phyloP scores from a whole-genome alignment of 2,329 filamentous ascomycete genomes.

The Colletotrichum sp. region DNA sequence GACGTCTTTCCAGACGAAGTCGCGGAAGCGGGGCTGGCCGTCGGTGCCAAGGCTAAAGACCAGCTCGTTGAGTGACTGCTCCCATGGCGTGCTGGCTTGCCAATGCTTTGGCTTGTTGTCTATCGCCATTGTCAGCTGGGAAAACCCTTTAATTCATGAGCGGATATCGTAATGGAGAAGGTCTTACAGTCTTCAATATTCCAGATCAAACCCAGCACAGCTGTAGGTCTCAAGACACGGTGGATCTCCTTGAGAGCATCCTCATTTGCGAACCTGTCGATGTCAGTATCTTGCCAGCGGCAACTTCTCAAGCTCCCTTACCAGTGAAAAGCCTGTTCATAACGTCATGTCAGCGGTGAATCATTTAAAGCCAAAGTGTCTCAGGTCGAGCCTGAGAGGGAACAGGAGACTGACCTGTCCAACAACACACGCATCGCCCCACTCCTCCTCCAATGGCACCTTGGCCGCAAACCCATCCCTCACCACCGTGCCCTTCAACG shows the following conservation, averaged over 20 bases:
- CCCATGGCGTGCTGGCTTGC: slow-evolving; percentile 64
- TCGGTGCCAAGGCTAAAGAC: slow-evolving; percentile 58
- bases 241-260: slow-evolving; percentile 70
- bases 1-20: slow-evolving; percentile 66
- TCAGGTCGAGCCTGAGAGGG: not conserved
- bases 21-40: slow-evolving; percentile 67
- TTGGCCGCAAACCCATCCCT: slow-evolving; percentile 62
- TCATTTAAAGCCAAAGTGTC: not conserved
- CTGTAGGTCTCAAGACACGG: slow-evolving; percentile 65
- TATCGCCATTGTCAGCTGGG: slow-evolving; percentile 30
- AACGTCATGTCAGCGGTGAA: not conserved
- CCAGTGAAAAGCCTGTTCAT: slow-evolving; percentile 59
- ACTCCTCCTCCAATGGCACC: slow-evolving; percentile 60
- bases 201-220: slow-evolving; percentile 72
- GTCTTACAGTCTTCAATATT: slow-evolving; percentile 73
- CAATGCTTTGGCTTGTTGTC: slow-evolving; percentile 68
- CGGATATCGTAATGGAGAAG: not conserved
- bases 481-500: slow-evolving; percentile 58
- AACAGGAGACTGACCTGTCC: slow-evolving; percentile 60
- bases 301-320: slow-evolving; percentile 37
- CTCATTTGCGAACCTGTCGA: slow-evolving; percentile 69
- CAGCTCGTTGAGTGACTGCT: slow-evolving; percentile 64
- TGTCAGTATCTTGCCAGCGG: not conserved
- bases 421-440: slow-evolving; percentile 69
- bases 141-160: not conserved